Evolutionary conservation across 2,329 filamentous ascomycete genomes (phyloP), one percentile per base, ranked within the genome.

Genomic region (Eurotiales sp.): DNA sequence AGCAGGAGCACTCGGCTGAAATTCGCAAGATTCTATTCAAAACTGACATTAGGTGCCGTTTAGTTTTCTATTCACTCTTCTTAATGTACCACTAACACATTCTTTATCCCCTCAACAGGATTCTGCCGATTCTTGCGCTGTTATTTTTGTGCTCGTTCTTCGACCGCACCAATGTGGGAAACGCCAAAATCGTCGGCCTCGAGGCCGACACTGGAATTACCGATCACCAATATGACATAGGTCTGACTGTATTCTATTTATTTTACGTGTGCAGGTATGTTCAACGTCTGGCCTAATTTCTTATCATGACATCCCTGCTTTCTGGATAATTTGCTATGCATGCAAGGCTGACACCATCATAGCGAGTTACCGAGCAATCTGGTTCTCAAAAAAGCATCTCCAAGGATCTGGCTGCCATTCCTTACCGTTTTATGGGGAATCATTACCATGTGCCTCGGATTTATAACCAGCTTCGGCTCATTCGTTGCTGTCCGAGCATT

Each of bases 161-260:
- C 50, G 85, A 88, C 65, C 77, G 86, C 37, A 86, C 84, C n/a
- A 88, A 88, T 62, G 82, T 88, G 32, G 85, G 85, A 32, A 87
- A 88, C 60, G 85, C 84, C 21, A 82, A 82, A 55, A 81, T 87
- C 8, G 75, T 85, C 46, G 79, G 81, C 0, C 73, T 88, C 12
- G 80, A 85, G 58, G 57, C 70, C 1, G 80, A 84, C 59, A 64
- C 86, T 2, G 62, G 70, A 40, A 81, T 88, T 56, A 78, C 70
- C 4, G 79, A 84, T 52, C 69, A 75, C 50, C 81, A 87, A 61
- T 88, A 86, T 64, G 80, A 83, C 43, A 77, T 81, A 37, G 83
- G 83, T 1, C 70, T 87, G 25, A 77, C 81, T 11, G 79, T 84
- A 1, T 87, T 84, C 60, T 87, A 86, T 64, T 79, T 81, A 3